These are phyloP conservation scores for Phaeotremella skinneri DNA, from an alignment of 768 basidiomycete genomes.

Conservation along the genomic window DNA sequence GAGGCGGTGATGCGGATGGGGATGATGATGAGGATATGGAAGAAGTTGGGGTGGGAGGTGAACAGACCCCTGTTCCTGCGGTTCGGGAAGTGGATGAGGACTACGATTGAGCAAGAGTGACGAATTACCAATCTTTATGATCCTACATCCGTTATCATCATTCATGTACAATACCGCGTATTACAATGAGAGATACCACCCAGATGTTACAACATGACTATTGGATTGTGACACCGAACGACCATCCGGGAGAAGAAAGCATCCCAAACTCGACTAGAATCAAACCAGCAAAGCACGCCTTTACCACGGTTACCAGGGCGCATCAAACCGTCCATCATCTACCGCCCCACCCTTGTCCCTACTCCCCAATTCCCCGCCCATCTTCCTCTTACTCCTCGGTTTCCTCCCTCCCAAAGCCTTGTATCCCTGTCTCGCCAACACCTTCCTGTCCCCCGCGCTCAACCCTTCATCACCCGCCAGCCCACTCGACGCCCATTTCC, in stretches of 20 bases:
- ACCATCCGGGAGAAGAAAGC: no score
- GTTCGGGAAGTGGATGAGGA: conserved; percentile 47
- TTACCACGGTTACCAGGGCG: conserved; percentile 47
- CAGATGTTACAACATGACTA: no score
- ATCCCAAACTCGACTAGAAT: no score
- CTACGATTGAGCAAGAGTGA: conserved; percentile 26
- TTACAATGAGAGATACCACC: no score
- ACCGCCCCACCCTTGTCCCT: conserved; percentile 80
- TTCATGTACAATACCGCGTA: no score
- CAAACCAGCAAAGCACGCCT: no score
- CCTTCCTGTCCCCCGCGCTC: conserved; percentile 63
- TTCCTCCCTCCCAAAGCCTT: conserved; percentile 87
- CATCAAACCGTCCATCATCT: conserved; percentile 52
- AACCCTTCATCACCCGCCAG: conserved; percentile 51
- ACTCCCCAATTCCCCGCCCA: conserved; percentile 58
- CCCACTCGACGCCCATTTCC: conserved; percentile 31
- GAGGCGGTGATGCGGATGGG: conserved; percentile 22
- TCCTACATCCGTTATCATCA: no score
- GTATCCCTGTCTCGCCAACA: conserved; percentile 87
- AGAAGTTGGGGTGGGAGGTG: conserved; percentile 33
- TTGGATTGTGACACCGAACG: no score
- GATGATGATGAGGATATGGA: conserved; percentile 46
- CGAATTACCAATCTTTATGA: no score
- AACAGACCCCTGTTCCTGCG: conserved; percentile 14
- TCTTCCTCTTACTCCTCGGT: conserved; percentile 68